These are phyloP conservation scores for Heimioporus sp. DNA, from an alignment of 768 basidiomycete species.

Conservation along the genomic window DNA sequence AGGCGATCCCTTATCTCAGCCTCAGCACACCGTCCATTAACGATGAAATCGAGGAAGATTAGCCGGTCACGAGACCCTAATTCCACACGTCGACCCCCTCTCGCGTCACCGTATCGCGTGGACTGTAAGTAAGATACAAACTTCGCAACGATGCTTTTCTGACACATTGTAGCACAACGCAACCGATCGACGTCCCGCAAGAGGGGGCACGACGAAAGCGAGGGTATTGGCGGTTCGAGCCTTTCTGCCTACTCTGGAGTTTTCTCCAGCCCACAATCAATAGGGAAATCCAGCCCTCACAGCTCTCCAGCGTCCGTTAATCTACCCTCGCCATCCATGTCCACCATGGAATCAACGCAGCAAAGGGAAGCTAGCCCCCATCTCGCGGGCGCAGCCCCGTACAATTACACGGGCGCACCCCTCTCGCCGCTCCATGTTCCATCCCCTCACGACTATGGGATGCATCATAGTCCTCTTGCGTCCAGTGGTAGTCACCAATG, in stretches of 20 bases:
- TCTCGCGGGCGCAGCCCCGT: constrained; percentile 43
- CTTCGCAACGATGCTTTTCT: constrained; percentile 10
- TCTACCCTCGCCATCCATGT: constrained; percentile 66
- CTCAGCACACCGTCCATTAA: constrained; percentile 43
- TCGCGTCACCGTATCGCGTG: constrained; percentile 63
- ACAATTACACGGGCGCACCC: constrained; percentile 43
- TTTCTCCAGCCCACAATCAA: constrained; percentile 53
- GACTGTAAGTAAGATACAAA: constrained; percentile 46
- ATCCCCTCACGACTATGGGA: constrained; percentile 55
- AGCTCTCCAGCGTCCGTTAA: constrained; percentile 75
- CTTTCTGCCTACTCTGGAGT: constrained; percentile 48
- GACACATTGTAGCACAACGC: constrained; percentile 46
- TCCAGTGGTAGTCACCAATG: constrained; percentile 37
- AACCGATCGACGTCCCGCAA: constrained; percentile 76
- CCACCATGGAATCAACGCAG: constrained; percentile 44
- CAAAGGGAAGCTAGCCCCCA: constrained; percentile 56
- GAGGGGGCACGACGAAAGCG: constrained; percentile 67
- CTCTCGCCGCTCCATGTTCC: constrained; percentile 52
- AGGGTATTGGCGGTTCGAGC: constrained; percentile 43
- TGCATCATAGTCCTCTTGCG: constrained; percentile 33
- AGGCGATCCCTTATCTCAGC: constrained; percentile 51
- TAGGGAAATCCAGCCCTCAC: constrained; percentile 56
- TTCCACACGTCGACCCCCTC: constrained; percentile 51
- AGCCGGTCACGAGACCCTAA: constrained; percentile 60
- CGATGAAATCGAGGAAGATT: constrained; percentile 50